Base-by-base conservation (phyloP, 2,329 filamentous ascomycete species). In the Madurella fahalii region DNA sequence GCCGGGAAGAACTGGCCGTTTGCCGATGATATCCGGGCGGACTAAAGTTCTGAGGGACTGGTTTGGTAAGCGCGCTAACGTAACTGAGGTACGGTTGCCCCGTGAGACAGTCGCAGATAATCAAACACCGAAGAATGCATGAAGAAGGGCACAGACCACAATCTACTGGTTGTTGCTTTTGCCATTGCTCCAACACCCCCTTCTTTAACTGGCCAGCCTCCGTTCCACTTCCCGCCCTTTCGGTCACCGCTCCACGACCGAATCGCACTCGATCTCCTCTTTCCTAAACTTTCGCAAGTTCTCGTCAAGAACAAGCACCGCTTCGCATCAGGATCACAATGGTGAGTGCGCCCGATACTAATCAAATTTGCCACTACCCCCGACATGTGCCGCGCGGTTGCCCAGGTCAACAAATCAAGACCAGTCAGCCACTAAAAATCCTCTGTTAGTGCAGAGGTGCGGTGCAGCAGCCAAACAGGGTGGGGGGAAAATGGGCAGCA, bases 351-450 rank as follows among this genome's bases (percentile, higher is more conserved):
- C 16, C 9, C 16, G 25, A 30, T 20, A 12, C 42, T 2, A 15
- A 13, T 4, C 25, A 25, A 15, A 44, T 30, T 44, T 44, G 42
- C 42, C 42, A 44, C 42, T 44, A 15, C 11, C 42, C 18, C 18
- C 42, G 18, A 18, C 32, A 37, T 50, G 37, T 56, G 43, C 56
- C 52, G 56, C 56, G 43, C 56, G 53, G 60, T 62, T 63, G 55
- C 58, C 61, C 59, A 54, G 46, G 61, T 59, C 61, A 61, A 58
- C 58, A 61, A 54, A 47, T 44, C 58, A 52, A 56, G 46, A 39
- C 50, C 42, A 41, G 40, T 53, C 52, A 52, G 47, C 54, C 61
- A 61, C 54, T 57, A 53, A 60, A 37, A 57, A 58, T 49, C 31
- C 37, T 47, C 49, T 57, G 48, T 57, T 56, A 55, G 54, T 52